Percentiles rank a stretch among this genome's conserved stretches.
Evolutionary conservation across 768 basidiomycete species (phyloP).

Genomic region (Boletus reticuloceps): DNA sequence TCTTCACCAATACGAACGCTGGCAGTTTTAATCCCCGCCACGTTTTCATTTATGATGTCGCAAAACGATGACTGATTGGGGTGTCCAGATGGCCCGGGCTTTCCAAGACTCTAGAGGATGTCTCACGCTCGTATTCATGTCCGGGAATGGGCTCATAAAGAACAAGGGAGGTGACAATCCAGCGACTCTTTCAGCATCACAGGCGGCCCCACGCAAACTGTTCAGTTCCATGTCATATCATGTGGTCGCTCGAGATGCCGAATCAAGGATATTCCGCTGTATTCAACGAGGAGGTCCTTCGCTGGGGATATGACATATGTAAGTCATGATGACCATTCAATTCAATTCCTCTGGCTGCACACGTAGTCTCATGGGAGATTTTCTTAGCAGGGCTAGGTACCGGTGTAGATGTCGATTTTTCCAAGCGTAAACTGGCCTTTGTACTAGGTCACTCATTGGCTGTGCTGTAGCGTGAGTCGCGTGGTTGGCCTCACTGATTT

Average conservation of each 20-base stretch:
- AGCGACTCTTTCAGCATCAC: too few species aligned
- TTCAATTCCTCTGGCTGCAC: background rate
- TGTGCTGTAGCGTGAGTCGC: too few species aligned
- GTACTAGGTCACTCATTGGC: conserved; percentile 4
- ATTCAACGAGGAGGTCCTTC: background rate
- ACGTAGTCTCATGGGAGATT: conserved; percentile 4
- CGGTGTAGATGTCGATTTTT: conserved; percentile 8
- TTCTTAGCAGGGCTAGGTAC: conserved; percentile 1
- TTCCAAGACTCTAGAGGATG: too few species aligned
- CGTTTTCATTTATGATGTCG: background rate
- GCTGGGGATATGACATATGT: background rate
- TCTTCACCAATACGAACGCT: too few species aligned
- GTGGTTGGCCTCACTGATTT: too few species aligned
- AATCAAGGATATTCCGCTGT: background rate
- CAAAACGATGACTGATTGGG: background rate
- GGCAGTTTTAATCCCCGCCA: background rate
- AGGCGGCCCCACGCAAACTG: too few species aligned
- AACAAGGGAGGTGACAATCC: too few species aligned
- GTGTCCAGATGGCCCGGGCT: too few species aligned
- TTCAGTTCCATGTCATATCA: too few species aligned
- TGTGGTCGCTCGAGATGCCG: too few species aligned
- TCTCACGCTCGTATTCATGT: too few species aligned
- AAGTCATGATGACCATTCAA: background rate
- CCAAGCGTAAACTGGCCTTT: conserved; percentile 3
- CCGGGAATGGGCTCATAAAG: too few species aligned